Base-by-base conservation (phyloP, 202 grass and related monocot species). In the Eragrostis tef region DNA sequence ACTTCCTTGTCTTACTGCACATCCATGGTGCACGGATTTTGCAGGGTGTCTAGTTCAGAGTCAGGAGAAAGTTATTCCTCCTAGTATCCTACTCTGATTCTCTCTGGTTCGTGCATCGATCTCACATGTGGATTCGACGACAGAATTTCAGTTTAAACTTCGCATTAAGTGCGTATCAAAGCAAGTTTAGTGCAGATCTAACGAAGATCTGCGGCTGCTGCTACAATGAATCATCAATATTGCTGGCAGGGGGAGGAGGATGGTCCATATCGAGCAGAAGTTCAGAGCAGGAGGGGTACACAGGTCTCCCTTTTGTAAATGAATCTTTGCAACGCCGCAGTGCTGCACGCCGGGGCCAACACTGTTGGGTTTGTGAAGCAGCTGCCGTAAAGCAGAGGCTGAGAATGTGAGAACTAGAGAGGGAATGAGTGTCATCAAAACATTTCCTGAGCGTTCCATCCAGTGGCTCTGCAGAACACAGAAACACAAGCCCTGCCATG, bases 21-120 rank as follows among this genome's bases (percentile, higher is more conserved):
- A 47, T 17, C 43, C 83, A 51, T 5, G 65, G 54, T 34, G 73
- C 50, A 74, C 25, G 77, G 63, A 71, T 77, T 66, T 65, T 49
- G 76, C 26, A 47, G 71, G 77, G 50, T 7, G 78, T 81, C 57
- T 7, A 67, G 29, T 68, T 86, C 77, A 72, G 47, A 36, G 72
- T 34, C 64, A 48, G 52, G 77, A 47, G 66, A 34, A 82, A 53
- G 70, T 75, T 60, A 60, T 68, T 43, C 70, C 62, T 75, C 51
- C 76, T 63, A 31, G 42, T 26, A 25, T 84, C 51, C 48, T 36
- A 31, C 67, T 34, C 16, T 5, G 78, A 81, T 81, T 52, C 41
- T 27, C 6, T 9, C 52, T 1, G 24, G 6, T 27, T 58, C 39
- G 27, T 75, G 22, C 53, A 17, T 21, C 71, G 11, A 63, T 62